These are phyloP conservation scores for Nyctanthes arbortristis DNA, from an alignment of 257 asterid species.

Conservation along the genomic window DNA sequence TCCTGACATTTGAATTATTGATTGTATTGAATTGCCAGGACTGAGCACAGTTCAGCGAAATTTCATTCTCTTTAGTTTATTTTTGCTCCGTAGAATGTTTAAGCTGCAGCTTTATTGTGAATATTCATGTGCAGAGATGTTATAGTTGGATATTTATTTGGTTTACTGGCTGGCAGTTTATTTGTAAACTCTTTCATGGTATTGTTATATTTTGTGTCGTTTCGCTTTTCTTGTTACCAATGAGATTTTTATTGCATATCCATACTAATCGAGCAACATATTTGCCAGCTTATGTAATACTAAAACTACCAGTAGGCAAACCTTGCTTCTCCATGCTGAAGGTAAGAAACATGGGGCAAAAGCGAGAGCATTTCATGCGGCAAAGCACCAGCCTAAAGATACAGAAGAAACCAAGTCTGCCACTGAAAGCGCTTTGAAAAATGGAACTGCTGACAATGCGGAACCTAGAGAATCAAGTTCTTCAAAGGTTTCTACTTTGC, in stretches of 20 bases:
- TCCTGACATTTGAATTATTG: not conserved
- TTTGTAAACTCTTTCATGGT: not conserved
- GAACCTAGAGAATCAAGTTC: slow-evolving; percentile 40
- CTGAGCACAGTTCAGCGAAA: not conserved
- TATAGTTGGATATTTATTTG: slow-evolving; percentile 4
- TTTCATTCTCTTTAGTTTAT: not conserved
- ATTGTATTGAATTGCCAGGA: not conserved
- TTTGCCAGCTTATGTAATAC: slow-evolving; percentile 84
- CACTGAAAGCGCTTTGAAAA: slow-evolving; percentile 31
- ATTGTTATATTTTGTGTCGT: not conserved
- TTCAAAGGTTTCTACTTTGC: slow-evolving; percentile 31
- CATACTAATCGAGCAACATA: slow-evolving; percentile 13
- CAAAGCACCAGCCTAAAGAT: slow-evolving; percentile 57
- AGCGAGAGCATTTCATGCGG: slow-evolving; percentile 80
- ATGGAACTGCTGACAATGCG: slow-evolving; percentile 33
- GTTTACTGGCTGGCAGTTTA: not conserved
- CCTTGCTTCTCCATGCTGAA: slow-evolving; percentile 90
- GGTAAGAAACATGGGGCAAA: slow-evolving; percentile 93
- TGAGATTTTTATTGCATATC: slow-evolving; percentile 1
- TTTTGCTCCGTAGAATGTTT: not conserved
- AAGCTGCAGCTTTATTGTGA: slow-evolving; percentile 2
- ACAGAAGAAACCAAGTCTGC: slow-evolving; percentile 36
- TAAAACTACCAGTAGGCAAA: slow-evolving; percentile 86
- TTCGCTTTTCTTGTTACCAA: not conserved
- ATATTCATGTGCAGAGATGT: not conserved